Evolutionary conservation across 2,329 filamentous ascomycete genomes (phyloP), one percentile per base, ranked within the genome.

Genomic region (Alternaria conjuncta): DNA sequence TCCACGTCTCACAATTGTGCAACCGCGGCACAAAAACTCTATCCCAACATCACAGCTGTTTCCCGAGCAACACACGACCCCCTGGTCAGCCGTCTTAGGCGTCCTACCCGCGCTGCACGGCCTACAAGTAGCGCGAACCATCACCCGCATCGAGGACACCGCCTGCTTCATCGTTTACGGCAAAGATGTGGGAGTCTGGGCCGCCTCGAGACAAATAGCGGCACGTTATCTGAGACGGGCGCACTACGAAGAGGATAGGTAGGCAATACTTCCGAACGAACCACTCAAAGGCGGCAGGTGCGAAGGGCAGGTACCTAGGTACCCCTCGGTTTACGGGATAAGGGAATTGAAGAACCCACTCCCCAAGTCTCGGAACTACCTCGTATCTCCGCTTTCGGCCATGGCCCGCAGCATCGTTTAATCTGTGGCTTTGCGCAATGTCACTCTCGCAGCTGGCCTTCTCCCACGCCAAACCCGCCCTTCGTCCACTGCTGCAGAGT

Each of bases 51-150:
- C 68, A 65, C 57, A 36, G 45, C 46, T 30, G 54, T 64, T 54
- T 45, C 56, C 60, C 60, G 50, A 63, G 56, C 56, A 63, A 63
- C 60, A 46, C 54, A 56, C 57, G 46, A 44, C 32, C 36, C 51
- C 62, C 57, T 50, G 55, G 51, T 47, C 58, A 58, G 49, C 43
- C 15, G 57, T 58, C 67, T 65, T 51, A 64, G 61, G 69, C 64
- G 67, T 65, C 70, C 60, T 69, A 65, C 65, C 67, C 66, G 61
- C 61, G 60, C 65, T 60, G 71, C 72, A 77, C 70, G 67, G 75
- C 49, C 71, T 62, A 53, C 55, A 43, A 50, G 56, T 77, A 75
- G 75, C 75, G 75, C 69, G 75, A 78, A 78, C 74, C 71, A 76
- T 75, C 60, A 71, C 67, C 71, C 70, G 71, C 71, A 65, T 61